Evolutionary conservation across 495 filamentous ascomycete genomes (phyloP), one percentile per base, ranked within the genome.

Genomic region (Paragyromitra xinjiangensis): DNA sequence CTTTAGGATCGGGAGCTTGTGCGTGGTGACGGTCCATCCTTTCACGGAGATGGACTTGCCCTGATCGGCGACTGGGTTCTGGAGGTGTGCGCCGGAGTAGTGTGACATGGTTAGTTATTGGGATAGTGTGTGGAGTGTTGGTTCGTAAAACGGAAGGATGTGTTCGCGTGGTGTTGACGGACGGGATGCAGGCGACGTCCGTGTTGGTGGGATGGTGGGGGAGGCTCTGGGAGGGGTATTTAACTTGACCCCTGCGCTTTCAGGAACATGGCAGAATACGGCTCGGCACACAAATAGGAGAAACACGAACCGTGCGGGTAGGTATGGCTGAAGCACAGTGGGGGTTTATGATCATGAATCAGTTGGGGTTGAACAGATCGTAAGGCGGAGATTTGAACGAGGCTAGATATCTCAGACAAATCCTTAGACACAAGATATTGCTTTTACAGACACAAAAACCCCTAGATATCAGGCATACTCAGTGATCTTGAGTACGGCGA

Each of bases 1-100:
- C 83, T 97, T 97, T 34, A 95, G 90, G 83, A 99, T 99, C 50
- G 95, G 95, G 29, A 93, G 89, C 85, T 92, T 90, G 81, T 87
- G 85, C 66, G 92, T 83, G 5, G 88, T 89, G 69, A 92, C 78
- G 7, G 64, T 51, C 80, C 80, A 82, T 19, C 67, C 70, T n/a
- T 26, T 48, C 45, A 75, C 53, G 6, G 79, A 69, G 66, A 70
- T 53, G 6, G 70, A 65, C 67, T 81, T 81, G 65, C 80, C 80
- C 26, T 78, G 73, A 61, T 78, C 39, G 19, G 75, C n/a, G 24
- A 39, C 42, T 8, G 76, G 48, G 58, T 55, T 65, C n/a, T 71
- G 44, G n/a, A 14, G 42, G 16, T 51, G 24, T 19, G 58, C 37
- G 24, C 51, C 40, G 14, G 73, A 53, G 22, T 72, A 71, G 66